Evolutionary conservation across 768 basidiomycete species (phyloP).

Genomic region (Cubamyces sp.): DNA sequence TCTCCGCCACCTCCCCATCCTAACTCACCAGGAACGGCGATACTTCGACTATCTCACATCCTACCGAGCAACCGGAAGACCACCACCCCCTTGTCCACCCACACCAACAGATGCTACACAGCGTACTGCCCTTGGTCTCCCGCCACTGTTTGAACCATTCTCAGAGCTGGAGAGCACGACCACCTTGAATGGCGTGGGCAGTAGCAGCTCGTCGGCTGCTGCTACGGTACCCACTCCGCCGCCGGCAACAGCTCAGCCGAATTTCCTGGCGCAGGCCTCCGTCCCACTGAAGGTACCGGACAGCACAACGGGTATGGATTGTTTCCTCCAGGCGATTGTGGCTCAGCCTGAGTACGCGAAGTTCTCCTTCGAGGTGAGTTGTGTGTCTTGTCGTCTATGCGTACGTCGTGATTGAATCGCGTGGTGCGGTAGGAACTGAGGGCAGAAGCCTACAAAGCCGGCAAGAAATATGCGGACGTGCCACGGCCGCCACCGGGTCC

Average conservation of each 20-base stretch:
- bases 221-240: not conserved
- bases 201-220: not conserved
- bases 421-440: slow-evolving; percentile 19
- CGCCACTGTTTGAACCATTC: slow-evolving; percentile 55
- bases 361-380: slow-evolving; percentile 35
- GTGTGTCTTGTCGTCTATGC: too few species aligned
- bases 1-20: slow-evolving; percentile 1
- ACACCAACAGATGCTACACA: slow-evolving; percentile 48
- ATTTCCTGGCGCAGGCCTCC: slow-evolving; percentile 17
- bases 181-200: slow-evolving; percentile 11
- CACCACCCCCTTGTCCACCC: slow-evolving; percentile 53
- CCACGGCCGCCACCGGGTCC: not conserved
- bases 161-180: slow-evolving; percentile 5
- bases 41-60: slow-evolving; percentile 56
- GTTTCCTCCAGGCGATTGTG: slow-evolving; percentile 25
- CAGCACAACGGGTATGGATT: not conserved
- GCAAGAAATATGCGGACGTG: slow-evolving; percentile 18
- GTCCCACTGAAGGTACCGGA: slow-evolving; percentile 3
- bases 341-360: slow-evolving; percentile 25
- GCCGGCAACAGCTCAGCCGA: not conserved
- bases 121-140: slow-evolving; percentile 50
- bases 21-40: slow-evolving; percentile 52
- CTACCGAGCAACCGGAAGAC: slow-evolving; percentile 48
- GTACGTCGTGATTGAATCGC: not conserved
- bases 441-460: slow-evolving; percentile 19